phyloP scores from a whole-genome alignment of 2,329 filamentous ascomycete species.

The Thelonectria rubi region DNA sequence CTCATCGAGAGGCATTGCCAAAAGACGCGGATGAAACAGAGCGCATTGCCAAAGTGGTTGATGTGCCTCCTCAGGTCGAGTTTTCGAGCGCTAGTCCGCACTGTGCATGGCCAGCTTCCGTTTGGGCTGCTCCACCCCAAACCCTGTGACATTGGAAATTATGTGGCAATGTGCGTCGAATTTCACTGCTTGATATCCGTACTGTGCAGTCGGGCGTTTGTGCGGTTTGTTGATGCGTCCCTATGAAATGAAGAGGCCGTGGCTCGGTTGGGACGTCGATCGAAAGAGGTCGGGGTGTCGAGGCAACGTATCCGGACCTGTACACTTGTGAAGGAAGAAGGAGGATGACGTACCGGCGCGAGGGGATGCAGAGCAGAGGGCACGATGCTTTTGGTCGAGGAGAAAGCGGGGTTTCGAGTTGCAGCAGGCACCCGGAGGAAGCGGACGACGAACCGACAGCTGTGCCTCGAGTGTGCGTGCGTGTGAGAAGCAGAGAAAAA shows the following conservation, averaged over 20 bases:
- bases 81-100: not conserved
- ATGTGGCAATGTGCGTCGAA: not conserved
- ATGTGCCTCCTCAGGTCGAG: slow-evolving; percentile 9
- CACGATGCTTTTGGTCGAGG: not conserved
- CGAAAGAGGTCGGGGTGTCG: not conserved
- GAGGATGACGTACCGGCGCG: slow-evolving; percentile 19
- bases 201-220: not conserved
- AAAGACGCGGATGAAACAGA: slow-evolving; percentile 4
- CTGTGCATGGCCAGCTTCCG: slow-evolving; percentile 10
- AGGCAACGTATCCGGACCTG: not conserved
- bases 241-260: slow-evolving; percentile 2
- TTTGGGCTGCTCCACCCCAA: slow-evolving; percentile 10
- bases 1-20: not conserved
- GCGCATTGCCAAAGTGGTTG: not conserved
- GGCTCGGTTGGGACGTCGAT: not conserved
- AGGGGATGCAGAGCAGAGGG: not conserved
- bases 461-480: slow-evolving; percentile 16
- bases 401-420: not conserved
- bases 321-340: not conserved
- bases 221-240: not conserved
- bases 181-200: not conserved
- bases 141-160: slow-evolving; percentile 4
- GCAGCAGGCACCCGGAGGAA: not conserved
- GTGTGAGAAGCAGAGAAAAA: slow-evolving; percentile 9
- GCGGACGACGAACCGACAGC: slow-evolving; percentile 6